These are phyloP conservation scores for Pueraria montana DNA, from an alignment of 306 rosid genomes.

Conservation along the genomic window DNA sequence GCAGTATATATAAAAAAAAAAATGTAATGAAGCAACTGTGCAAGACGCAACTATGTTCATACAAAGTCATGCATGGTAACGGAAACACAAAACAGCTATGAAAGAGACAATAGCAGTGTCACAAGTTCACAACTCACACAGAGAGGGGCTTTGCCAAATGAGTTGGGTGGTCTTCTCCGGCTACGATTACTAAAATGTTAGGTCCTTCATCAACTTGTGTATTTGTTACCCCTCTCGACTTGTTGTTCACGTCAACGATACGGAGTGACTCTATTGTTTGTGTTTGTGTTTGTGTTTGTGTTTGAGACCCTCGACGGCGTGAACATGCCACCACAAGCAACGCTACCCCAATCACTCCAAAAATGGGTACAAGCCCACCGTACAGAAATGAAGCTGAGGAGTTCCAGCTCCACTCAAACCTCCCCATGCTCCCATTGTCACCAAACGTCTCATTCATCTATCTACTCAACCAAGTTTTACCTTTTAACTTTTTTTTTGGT, in stretches of 20 bases:
- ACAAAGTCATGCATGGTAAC: too few relatives aligned
- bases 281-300: too few relatives aligned
- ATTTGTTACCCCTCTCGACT: not conserved
- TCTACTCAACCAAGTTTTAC: not conserved
- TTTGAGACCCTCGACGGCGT: not conserved
- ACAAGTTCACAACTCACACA: too few relatives aligned
- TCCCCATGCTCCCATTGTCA: not conserved
- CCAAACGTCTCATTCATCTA: not conserved
- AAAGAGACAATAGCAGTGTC: too few relatives aligned
- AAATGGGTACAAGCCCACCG: conserved; percentile 48
- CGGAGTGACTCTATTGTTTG: not conserved
- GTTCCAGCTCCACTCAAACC: conserved; percentile 42
- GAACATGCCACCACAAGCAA: conserved; percentile 42
- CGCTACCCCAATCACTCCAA: conserved; percentile 34
- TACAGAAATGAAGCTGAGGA: conserved; percentile 44
- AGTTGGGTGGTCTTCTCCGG: conserved; percentile 50
- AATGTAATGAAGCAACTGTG: too few relatives aligned
- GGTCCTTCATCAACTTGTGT: not conserved
- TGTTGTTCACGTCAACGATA: not conserved
- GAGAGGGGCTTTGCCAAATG: conserved; percentile 47
- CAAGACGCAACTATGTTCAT: too few relatives aligned
- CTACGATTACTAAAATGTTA: conserved; percentile 50
- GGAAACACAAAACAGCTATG: not conserved
- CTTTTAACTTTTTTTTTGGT: too few relatives aligned
- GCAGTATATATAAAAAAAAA: too few relatives aligned